Evolutionary conservation across 1,284 basidiomycete genomes (phyloP).

Genomic region (Ganoderma meredithae): DNA sequence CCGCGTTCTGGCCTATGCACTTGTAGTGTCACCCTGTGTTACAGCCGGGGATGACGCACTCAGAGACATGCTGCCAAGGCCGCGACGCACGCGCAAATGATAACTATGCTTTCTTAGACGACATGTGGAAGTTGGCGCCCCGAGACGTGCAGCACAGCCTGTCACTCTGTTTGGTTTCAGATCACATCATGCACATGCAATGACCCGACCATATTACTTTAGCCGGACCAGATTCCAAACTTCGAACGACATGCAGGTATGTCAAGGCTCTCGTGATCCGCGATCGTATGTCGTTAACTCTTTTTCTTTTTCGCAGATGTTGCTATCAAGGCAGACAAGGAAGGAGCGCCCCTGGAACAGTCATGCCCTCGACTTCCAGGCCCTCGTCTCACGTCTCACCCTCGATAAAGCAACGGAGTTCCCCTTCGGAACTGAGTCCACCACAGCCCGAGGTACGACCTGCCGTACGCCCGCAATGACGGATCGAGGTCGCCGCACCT

Average conservation of each 20-base stretch:
- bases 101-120: not conserved
- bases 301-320: constrained; percentile 10
- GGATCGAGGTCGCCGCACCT: not conserved
- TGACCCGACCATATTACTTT: constrained; percentile 37
- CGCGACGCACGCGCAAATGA: not conserved
- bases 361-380: constrained; percentile 33
- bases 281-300: not conserved
- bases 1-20: not conserved
- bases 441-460: constrained; percentile 39
- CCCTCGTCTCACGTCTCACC: constrained; percentile 47
- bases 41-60: not conserved
- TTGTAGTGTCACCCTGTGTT: not conserved
- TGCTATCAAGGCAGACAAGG: constrained; percentile 23
- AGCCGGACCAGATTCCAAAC: constrained; percentile 26
- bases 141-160: not conserved
- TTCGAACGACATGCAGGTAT: constrained; percentile 28
- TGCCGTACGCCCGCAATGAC: constrained; percentile 43
- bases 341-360: constrained; percentile 25
- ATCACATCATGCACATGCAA: constrained; percentile 39
- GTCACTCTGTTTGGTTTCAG: constrained; percentile 21
- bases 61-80: not conserved
- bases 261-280: not conserved
- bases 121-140: constrained; percentile 39
- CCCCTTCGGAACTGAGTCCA: constrained; percentile 47
- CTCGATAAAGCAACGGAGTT: constrained; percentile 51